Base-by-base conservation (phyloP, 768 basidiomycete genomes). In the Inosperma sp. region DNA sequence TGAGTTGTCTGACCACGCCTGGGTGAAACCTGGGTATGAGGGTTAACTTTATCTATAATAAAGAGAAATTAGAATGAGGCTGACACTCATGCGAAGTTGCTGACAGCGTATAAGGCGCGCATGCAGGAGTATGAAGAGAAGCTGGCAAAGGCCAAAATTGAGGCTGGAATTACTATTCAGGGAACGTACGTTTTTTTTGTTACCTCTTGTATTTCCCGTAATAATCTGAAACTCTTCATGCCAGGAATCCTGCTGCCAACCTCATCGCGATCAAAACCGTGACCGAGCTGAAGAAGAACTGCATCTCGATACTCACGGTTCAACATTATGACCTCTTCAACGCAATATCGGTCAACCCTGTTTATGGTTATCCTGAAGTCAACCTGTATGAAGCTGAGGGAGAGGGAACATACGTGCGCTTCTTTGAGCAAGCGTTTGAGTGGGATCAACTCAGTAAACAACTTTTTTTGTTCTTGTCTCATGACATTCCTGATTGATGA, bases 271-370 rank as follows among this genome's bases (percentile, higher is more conserved):
- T 40, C 21, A 40, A 40, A 13, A 40, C 39, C n/a, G n/a, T n/a
- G n/a, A n/a, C n/a, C n/a, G 39, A 40, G 39, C 39, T 40, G 39
- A 40, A 40, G 39, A 40, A 40, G 12, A 40, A 40, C 12, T 40
- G 39, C 7, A 40, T 40, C 39, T 40, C 39, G 5, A 40, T 40
- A 40, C 39, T 40, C 39, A 40, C 39, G 21, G 21, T 25, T 3
- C 39, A 40, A 25, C 39, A 40, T n/a, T 40, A 23, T 13, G 39
- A 40, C 39, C 39, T 40, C 39, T 40, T 40, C 39, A 40, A 40
- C 21, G 21, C 39, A 25, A 40, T 40, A 6, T 40, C 39, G 3
- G 25, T 25, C 22, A 40, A 40, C 25, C 39, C 39, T 40, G 1
- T 22, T 25, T 40, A 40, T 23, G 5, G 9, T 10, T 40, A 40